Evolutionary conservation across 2,329 filamentous ascomycete genomes (phyloP).

Genomic region (Lojkania enalia): DNA sequence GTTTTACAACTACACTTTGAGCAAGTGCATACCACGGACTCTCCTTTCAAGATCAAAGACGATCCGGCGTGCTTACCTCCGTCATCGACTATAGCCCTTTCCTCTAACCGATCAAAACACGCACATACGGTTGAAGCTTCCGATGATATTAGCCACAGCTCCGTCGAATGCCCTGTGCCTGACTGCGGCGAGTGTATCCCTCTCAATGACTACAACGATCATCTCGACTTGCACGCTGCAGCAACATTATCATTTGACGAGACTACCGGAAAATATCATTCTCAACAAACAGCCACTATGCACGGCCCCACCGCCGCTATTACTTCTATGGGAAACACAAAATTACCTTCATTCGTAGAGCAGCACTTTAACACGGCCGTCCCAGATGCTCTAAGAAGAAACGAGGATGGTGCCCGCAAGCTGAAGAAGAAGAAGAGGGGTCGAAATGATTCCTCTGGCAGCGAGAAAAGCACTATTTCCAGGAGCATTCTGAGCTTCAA

Average conservation of each 20-base stretch:
- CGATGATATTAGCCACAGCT: constrained; percentile 33
- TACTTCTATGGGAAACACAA: constrained; percentile 8
- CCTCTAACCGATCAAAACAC: constrained; percentile 2
- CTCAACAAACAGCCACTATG: constrained; percentile 38
- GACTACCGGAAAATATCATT: constrained; percentile 38
- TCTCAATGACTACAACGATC: constrained; percentile 50
- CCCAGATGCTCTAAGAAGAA: constrained; percentile 20
- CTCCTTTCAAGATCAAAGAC: constrained; percentile 41
- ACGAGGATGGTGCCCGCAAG: constrained; percentile 24
- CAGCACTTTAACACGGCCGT: constrained; percentile 24
- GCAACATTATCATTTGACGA: constrained; percentile 45
- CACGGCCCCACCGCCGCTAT: constrained; percentile 21
- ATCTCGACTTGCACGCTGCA: constrained; percentile 50
- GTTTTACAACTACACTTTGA: constrained; percentile 46
- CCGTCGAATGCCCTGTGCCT: constrained; percentile 46
- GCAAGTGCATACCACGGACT: constrained; percentile 44
- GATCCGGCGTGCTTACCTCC: constrained; percentile 33
- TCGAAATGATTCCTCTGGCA: constrained; percentile 30
- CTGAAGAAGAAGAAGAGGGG: constrained; percentile 28
- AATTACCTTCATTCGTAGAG: constrained; percentile 25
- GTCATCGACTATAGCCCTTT: constrained; percentile 23
- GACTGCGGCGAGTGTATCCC: constrained; percentile 50
- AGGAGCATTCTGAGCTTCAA: constrained; percentile 42
- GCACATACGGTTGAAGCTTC: constrained; percentile 18
- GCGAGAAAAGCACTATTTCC: constrained; percentile 41